A percentile compares a stretch with the other conserved stretches of the same genome.
Conservation (phyloP, 2,329 filamentous ascomycete species). For the Colletotrichum sp. region DNA sequence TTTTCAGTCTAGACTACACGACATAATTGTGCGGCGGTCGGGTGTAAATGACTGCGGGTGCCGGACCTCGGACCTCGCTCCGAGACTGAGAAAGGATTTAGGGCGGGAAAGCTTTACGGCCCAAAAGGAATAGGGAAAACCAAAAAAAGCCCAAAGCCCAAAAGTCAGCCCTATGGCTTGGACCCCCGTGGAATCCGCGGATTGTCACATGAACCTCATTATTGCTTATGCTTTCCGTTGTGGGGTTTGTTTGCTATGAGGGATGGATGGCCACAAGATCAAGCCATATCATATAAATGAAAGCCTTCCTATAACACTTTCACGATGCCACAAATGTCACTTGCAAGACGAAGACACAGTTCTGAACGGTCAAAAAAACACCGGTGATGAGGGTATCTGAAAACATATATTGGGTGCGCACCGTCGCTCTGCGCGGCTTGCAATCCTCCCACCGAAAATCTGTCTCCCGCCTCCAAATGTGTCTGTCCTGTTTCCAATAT, state of each 20-base stretch:
- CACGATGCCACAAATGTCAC: not conserved
- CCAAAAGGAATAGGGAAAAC: not conserved
- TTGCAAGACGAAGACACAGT: not conserved
- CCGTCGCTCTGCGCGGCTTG: not conserved
- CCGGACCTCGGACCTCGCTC: not conserved
- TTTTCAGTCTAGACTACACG: too few species aligned
- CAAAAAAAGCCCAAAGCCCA: not conserved
- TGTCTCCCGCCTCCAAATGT: not conserved
- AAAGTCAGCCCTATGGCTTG: not conserved
- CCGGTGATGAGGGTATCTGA: not conserved
- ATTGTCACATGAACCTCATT: not conserved
- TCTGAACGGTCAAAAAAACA: not conserved
- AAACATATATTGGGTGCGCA: not conserved
- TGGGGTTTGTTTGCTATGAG: too few species aligned
- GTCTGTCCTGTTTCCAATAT: not conserved
- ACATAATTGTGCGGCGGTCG: too few species aligned
- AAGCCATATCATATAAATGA: too few species aligned
- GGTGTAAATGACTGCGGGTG: accelerated
- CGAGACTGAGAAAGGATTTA: not conserved
- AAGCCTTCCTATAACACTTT: not conserved
- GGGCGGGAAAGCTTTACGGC: not conserved
- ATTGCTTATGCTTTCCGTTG: too few species aligned
- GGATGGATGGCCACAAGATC: too few species aligned
- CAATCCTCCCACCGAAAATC: not conserved
- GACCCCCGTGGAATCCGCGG: not conserved